Base-by-base conservation (phyloP, 768 basidiomycete species). In the Suillus brevipes region DNA sequence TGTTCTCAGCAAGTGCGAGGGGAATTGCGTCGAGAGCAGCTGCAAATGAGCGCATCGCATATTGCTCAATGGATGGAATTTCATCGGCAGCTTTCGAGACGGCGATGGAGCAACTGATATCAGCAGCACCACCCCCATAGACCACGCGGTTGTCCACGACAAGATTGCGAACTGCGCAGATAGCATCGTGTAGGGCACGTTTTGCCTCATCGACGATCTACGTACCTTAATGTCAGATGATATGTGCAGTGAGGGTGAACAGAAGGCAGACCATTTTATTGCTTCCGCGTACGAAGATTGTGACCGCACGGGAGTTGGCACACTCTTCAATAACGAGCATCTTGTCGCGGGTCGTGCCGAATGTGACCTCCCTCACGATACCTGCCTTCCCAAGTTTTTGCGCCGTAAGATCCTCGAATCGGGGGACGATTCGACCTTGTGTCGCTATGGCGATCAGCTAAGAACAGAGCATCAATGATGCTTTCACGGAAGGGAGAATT, bases 301-400 rank as follows among this genome's bases (percentile, higher is more conserved):
- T 99, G 52, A 99, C 97, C 42, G 97, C 96, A 62, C 95, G 87
- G 12, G 90, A 87, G 80, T 99, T 99, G 20, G 97, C 97, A 71
- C 97, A 99, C 73, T 99, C 96, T 77, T 99, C 97, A 70, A 99
- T 97, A 67, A 99, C 92, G 63, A 99, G 87, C 97, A 99, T 99
- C 83, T 98, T 98, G 79, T 99, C 97, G 66, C 95, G 86, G 18
- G 97, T 99, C 10, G 97, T 99, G 58, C 97, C 97, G 77, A 99
- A 99, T 8, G 93, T 87, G 63, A 99, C 77, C 79, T 99, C 97
- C 40, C 96, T 87, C 8, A 99, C 97, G 62, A 97, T 80, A 14
- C 97, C 97, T 0, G 97, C 97, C 66, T 87, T 87, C 16, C 97
- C 97, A 16, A 99, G 86, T 78, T 99, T 99, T 69, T 89, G 91